Evolutionary conservation across 73 alveolate species (phyloP), one percentile per base, ranked within the genome.

Genomic region (Stentor coeruleus): DNA sequence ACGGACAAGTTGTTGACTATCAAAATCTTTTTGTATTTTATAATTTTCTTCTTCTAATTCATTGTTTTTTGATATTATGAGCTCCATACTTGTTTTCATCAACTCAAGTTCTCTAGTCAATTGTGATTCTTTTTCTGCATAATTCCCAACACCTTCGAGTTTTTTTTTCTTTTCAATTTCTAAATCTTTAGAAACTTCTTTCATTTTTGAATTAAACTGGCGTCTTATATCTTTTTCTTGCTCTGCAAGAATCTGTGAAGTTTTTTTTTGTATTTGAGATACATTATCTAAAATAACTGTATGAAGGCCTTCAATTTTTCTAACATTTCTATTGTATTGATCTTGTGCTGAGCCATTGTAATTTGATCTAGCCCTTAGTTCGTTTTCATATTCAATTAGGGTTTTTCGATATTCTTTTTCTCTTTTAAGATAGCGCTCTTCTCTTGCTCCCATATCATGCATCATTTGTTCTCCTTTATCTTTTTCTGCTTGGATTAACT

Each of bases 391-490:
- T 39, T 91, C 93, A 1, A 84, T 93, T 6, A 91, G 84, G 74
- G 81, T 90, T 84, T 81, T 88, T 76, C 96, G 38, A 76, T 91
- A 91, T 77, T 91, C 96, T 41, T 88, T 86, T 59, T 91, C 96
- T 58, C 96, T 79, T 76, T 82, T 87, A 20, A 72, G 37, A 83
- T 91, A 91, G 41, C 96, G 85, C n/a, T 88, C 94, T 74, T 91
- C 87, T 38, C 96, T 49, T 39, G 94, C 40, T 35, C n/a, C 38
- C 59, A 88, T 59, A 40, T 91, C 96, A 39, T 88, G 90, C 33
- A 77, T 39, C 72, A 91, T 77, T 59, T 88, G 89, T 81, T 81
- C 83, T 84, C 83, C 83, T 35, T 84, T 89, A 33, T 91, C 93
- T 35, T 55, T 84, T 58, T 88, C 77, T 30, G 35, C 30, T 40